These are phyloP conservation scores for Zopfochytrium polystomum DNA, from an alignment of 371 early-diverging fungal genomes.

Conservation along the genomic window DNA sequence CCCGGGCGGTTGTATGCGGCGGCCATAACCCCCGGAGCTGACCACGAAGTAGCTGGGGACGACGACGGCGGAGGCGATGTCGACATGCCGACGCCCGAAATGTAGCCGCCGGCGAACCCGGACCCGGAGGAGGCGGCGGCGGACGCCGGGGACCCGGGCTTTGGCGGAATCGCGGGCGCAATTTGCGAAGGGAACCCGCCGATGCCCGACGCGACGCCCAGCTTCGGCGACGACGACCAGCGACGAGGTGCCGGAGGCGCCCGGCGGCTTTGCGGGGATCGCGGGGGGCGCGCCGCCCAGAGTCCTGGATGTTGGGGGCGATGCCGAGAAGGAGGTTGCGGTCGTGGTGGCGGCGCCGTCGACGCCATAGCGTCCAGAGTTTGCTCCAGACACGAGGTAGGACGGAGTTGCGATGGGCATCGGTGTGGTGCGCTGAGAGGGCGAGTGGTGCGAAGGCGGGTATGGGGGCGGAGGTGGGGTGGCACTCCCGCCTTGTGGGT, in stretches of 20 bases:
- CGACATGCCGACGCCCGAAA: neutral
- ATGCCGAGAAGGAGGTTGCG: conserved; percentile 1
- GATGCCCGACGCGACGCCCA: neutral
- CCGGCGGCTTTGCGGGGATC: conserved; percentile 3
- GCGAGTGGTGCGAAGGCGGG: conserved; percentile 3
- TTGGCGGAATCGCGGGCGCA: neutral
- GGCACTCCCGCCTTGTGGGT: conserved; percentile 10
- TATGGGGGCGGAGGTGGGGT: conserved; percentile 2
- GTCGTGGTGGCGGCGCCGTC: neutral
- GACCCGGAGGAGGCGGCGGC: neutral
- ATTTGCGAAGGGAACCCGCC: conserved; percentile 7
- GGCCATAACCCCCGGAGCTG: neutral
- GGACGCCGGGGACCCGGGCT: neutral
- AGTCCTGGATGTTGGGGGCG: neutral
- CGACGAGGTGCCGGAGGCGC: too few species aligned
- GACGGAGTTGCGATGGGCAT: conserved; percentile 7
- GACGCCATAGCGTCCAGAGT: neutral
- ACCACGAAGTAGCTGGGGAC: conserved; percentile 2
- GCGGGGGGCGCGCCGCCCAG: neutral
- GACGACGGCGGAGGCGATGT: conserved; percentile 2
- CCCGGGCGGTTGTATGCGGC: too few species aligned
- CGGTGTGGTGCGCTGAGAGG: too few species aligned
- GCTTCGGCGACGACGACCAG: neutral
- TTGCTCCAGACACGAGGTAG: neutral
- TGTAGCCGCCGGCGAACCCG: neutral